A percentile compares a stretch with the other conserved stretches of the same genome.
Evolutionary conservation across 352 stramenopile genomes (phyloP).

Genomic region (Plasmopara muralis): DNA sequence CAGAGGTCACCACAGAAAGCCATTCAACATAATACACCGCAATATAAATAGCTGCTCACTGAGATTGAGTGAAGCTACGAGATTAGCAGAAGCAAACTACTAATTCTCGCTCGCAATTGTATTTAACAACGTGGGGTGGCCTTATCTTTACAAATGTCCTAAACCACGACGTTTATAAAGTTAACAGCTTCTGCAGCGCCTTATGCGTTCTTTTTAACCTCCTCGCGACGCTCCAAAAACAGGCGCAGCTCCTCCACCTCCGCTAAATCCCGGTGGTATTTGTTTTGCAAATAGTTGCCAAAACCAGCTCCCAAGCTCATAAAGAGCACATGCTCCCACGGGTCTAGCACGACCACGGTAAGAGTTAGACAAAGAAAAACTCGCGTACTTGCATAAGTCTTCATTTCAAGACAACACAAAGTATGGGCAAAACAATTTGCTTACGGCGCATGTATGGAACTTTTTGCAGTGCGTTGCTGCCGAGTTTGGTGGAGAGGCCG

Average conservation of each 20-base stretch:
- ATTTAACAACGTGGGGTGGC: no score
- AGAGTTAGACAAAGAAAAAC: conserved; percentile 1
- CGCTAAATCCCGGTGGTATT: conserved; percentile 65
- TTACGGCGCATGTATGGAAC: conserved; percentile 78
- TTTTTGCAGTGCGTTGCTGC: conserved; percentile 79
- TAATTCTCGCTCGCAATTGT: no score
- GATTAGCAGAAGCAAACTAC: no score
- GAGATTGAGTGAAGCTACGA: not conserved
- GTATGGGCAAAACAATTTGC: conserved; percentile 13
- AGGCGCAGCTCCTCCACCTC: conserved; percentile 70
- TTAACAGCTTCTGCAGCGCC: not conserved
- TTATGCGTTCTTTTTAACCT: conserved; percentile 48
- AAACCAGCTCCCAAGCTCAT: conserved; percentile 55
- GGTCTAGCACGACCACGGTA: conserved; percentile 32
- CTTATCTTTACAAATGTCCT: no score
- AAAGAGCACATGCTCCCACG: conserved; percentile 75
- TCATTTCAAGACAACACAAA: not conserved
- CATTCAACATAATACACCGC: not conserved
- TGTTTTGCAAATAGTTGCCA: conserved; percentile 63
- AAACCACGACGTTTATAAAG: conserved; percentile 3
- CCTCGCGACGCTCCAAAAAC: conserved; percentile 58
- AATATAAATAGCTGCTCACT: no score
- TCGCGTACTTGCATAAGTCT: not conserved
- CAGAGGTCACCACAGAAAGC: conserved; percentile 3
- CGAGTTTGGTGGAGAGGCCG: conserved; percentile 75